These are phyloP conservation scores for Veloporphyrellus conicus DNA, from an alignment of 1,284 basidiomycete species.

Conservation along the genomic window DNA sequence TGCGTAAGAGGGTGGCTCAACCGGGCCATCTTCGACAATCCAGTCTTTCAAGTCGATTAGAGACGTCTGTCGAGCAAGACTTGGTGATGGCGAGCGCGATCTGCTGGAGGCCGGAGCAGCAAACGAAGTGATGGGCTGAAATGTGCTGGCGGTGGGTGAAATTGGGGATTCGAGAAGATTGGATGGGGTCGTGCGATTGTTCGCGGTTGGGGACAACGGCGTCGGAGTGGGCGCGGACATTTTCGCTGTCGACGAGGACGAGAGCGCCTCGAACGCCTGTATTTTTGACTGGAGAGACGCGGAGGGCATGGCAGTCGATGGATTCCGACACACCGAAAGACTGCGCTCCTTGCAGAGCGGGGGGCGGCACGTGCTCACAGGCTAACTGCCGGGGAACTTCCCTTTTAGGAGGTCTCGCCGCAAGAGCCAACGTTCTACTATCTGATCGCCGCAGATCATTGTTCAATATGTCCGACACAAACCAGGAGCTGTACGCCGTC, in stretches of 20 bases:
- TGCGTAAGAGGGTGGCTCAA: conserved; percentile 24
- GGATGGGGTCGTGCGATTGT: conserved; percentile 6
- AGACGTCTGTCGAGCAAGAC: conserved; percentile 55
- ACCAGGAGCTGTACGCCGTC: conserved; percentile 57
- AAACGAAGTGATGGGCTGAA: conserved; percentile 35
- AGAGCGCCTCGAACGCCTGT: conserved; percentile 47
- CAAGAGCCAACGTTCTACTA: no score
- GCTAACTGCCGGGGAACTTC: no score
- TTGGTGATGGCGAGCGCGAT: conserved; percentile 52
- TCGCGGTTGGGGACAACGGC: neutral
- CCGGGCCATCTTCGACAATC: conserved; percentile 61
- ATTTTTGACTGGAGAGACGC: conserved; percentile 56
- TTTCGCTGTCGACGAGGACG: conserved; percentile 17
- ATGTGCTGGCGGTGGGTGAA: conserved; percentile 39
- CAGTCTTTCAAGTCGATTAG: conserved; percentile 71
- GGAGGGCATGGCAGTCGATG: conserved; percentile 51
- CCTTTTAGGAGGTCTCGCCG: no score
- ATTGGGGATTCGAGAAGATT: conserved; percentile 46
- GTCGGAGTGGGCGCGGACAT: conserved; percentile 1
- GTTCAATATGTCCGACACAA: conserved; percentile 33
- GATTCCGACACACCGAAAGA: no score
- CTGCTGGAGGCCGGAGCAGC: conserved; percentile 25
- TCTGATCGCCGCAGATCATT: no score
- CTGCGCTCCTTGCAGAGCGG: no score
- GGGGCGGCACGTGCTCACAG: no score